Base-by-base conservation (phyloP, 148 eudicot genomes). In the Camellia lanceoleosa region DNA sequence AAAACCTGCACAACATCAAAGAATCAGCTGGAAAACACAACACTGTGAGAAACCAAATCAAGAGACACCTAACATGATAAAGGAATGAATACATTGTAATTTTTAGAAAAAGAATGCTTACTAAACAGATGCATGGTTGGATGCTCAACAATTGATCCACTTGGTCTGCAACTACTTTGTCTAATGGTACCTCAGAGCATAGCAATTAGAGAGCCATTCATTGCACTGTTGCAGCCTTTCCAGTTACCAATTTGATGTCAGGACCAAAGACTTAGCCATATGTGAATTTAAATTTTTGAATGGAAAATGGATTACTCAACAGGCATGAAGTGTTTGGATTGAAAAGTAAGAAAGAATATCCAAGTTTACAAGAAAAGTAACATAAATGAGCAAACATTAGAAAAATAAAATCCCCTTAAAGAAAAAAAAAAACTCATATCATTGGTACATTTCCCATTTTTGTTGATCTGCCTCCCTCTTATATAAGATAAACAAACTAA, bases 171-270 rank as follows among this genome's bases (percentile, higher is more conserved):
- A 43, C 23, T 7, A n/a, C 56, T 75, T 75, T 20, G 47, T 58
- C n/a, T 15, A 41, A 74, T 16, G 65, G 46, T 18, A 44, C 68
- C 49, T 38, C 23, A 10, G 15, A 75, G 41, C 58, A 75, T 18
- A 75, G 41, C 38, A 75, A 60, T 75, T 55, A 61, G 11, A 60
- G 42, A 60, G 66, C 46, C 42, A 74, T 74, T 74, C 42, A 74
- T 74, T 74, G 49, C 7, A 63, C 41, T 58, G 7, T 60, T 75
- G 78, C 46, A 42, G 55, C 68, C 54, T 74, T 74, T 74, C 23
- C 52, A 70, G 20, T 70, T 58, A 42, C 65, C 51, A 42, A 18
- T 58, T 74, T 38, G 66, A 74, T n/a, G 47, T 59, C 66, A 74
- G 66, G 77, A 74, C 43, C 13, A 73, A 20, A 54, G 9, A 54